Base-by-base conservation (phyloP, 305 asterid species). In the Withania somnifera region DNA sequence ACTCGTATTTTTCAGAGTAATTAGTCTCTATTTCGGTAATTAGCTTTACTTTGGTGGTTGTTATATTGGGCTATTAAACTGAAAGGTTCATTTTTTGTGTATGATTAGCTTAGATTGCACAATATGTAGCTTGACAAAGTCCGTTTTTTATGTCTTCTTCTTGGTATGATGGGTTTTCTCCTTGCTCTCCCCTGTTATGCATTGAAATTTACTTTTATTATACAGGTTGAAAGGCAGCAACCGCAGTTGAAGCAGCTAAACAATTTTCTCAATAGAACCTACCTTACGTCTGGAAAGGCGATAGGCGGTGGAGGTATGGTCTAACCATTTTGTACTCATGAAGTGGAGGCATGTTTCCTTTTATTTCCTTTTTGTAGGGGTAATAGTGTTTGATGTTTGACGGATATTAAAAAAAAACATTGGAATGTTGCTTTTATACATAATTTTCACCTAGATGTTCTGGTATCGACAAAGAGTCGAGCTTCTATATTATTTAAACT, bases 191-290 rank as follows among this genome's bases (percentile, higher is more conserved):
- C 10, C 22, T 64, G 76, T 56, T 15, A n/a, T 75, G 2, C 17
- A 5, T 14, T 50, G 42, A 14, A 19, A 36, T 67, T 14, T 34
- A 26, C 42, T 85, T 81, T 10, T 15, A 73, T 88, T 40, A 57
- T 78, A 53, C 87, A 93, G 97, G 90, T 88, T 68, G 88, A 86
- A 80, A 82, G 86, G 54, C 92, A 88, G 68, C 90, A 90, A 57
- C 85, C 84, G 3, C 92, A 86, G 36, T 28, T 90, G 89, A 84
- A 88, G 88, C 91, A 83, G 79, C 84, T 92, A 36, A 86, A 89
- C 85, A 78, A 80, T 82, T 73, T 84, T 57, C 85, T 88, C 79
- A 79, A 85, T 52, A 87, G 88, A 83, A 67, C 88, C 86, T 87
- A 83, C 83, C 87, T 52, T 38, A 83, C 88, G 11, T 87, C 92